Conservation (phyloP, 2,329 filamentous ascomycete species). For the Monosporascus sp. region DNA sequence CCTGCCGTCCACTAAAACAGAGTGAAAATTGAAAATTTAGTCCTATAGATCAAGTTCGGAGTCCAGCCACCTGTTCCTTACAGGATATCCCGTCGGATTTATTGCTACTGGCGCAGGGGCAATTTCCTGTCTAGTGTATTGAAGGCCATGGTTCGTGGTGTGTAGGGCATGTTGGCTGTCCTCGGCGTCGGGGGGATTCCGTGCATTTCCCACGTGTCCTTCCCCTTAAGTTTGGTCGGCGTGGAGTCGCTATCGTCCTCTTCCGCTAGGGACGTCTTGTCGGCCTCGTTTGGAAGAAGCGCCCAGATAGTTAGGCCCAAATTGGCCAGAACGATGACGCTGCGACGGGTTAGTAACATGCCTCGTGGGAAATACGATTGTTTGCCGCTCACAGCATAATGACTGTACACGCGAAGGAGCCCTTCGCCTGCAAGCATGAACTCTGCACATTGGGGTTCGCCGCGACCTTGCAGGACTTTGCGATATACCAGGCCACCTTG, state of each 20-base stretch:
- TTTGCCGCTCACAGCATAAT: slow-evolving; percentile 57
- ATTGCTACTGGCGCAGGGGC: slow-evolving; percentile 38
- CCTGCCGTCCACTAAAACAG: no score
- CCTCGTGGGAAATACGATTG: neutral
- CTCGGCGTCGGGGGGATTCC: slow-evolving; percentile 36
- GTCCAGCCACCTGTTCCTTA: neutral
- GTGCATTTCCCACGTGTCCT: slow-evolving; percentile 54
- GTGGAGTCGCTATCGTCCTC: slow-evolving; percentile 32
- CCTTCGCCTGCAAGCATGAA: slow-evolving; percentile 65
- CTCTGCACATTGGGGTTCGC: slow-evolving; percentile 45
- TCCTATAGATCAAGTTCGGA: slow-evolving; percentile 1
- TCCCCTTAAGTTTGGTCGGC: slow-evolving; percentile 32
- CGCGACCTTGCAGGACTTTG: slow-evolving; percentile 61
- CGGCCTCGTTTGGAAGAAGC: slow-evolving; percentile 49
- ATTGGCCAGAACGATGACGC: slow-evolving; percentile 55
- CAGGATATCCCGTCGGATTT: neutral
- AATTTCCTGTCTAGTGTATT: slow-evolving; percentile 55
- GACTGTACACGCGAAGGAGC: slow-evolving; percentile 56
- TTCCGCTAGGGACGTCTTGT: slow-evolving; percentile 40
- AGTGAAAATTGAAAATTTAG: neutral
- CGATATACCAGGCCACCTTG: slow-evolving; percentile 68
- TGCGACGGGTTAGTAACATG: slow-evolving; percentile 24
- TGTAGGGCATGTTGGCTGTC: slow-evolving; percentile 43
- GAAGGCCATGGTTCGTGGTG: slow-evolving; percentile 63
- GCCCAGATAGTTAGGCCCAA: slow-evolving; percentile 54